Base-by-base conservation (phyloP, 2,329 filamentous ascomycete genomes). In the Fusarium incarnatum region DNA sequence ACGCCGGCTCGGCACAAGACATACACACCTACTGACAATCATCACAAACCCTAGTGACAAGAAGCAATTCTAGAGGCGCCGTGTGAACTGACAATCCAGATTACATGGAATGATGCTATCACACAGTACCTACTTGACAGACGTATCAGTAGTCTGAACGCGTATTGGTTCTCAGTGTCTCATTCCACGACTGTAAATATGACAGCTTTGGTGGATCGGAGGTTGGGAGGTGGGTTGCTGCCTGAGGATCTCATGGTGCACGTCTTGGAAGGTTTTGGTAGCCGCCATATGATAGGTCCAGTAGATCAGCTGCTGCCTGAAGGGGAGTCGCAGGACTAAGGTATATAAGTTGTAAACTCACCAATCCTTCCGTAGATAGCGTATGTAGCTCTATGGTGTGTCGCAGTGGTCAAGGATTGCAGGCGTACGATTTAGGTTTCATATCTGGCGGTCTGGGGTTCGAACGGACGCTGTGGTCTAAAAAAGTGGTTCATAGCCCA, bases 241-340 rank as follows among this genome's bases (percentile, higher is more conserved):
- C 18, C 34, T 12, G 18, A 37, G 18, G 18, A 3, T n/a, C 0
- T 7, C 34, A n/a, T n/a, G 18, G 10, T 5, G 9, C 10, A 4
- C 18, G 3, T 11, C 3, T 12, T 12, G 9, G 9, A 37, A n/a
- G 6, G 18, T n/a, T 37, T 6, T 4, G 0, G 34, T 4, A 2
- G 0, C 18, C 6, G 0, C 3, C 6, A 12, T 37, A 1, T 37
- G 34, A n/a, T 37, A n/a, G 34, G 18, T 4, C 18, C 18, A 37
- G 3, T n/a, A 12, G 3, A 3, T 12, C 9, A n/a, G 6, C 18
- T 4, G 34, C 3, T n/a, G 18, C 34, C 34, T 11, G 34, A 6
- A 7, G 32, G 32, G 16, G 16, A 34, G 16, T 9, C 16, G 3
- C 5, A 5, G 10, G 10, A 2, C 0, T n/a, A 12, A 37, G 34